Evolutionary conservation across 495 filamentous ascomycete genomes (phyloP).

Genomic region (Podospora pseudocomata): DNA sequence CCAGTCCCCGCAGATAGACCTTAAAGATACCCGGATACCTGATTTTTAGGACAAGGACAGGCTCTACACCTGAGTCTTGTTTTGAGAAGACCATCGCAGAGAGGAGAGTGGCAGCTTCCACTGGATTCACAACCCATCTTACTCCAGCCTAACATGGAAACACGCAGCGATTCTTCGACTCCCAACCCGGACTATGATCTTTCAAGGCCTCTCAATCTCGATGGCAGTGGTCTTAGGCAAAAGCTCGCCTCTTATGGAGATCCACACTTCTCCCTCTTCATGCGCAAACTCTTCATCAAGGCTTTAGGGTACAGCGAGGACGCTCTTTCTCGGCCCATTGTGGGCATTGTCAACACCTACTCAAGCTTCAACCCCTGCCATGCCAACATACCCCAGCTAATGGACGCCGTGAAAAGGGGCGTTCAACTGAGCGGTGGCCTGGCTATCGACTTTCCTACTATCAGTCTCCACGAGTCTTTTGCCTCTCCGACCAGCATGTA

Average conservation of each 20-base stretch:
- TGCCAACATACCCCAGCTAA: slow-evolving; percentile 62
- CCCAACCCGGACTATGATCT: slow-evolving; percentile 52
- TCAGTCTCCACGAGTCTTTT: slow-evolving; percentile 62
- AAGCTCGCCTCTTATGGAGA: slow-evolving; percentile 66
- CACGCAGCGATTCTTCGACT: too few relatives aligned
- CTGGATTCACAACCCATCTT: too few relatives aligned
- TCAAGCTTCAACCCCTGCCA: slow-evolving; percentile 68
- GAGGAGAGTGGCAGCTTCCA: too few relatives aligned
- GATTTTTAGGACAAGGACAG: neutral
- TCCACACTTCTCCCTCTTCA: slow-evolving; percentile 64
- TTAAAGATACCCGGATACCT: neutral
- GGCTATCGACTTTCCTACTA: slow-evolving; percentile 64
- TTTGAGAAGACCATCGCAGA: too few relatives aligned
- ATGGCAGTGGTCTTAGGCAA: slow-evolving; percentile 51
- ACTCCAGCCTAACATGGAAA: neutral
- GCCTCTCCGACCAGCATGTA: slow-evolving; percentile 66
- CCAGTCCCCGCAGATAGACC: neutral
- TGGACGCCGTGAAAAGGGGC: slow-evolving; percentile 62
- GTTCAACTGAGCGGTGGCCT: slow-evolving; percentile 59
- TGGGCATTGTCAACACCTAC: slow-evolving; percentile 64
- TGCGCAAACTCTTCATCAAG: slow-evolving; percentile 69
- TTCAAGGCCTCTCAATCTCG: slow-evolving; percentile 42
- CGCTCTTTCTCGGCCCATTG: slow-evolving; percentile 59
- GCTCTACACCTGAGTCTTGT: too few relatives aligned
- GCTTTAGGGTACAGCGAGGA: slow-evolving; percentile 65